Percentiles rank a stretch among this genome's conserved stretches.
Conservation (phyloP, 306 rosid species). For the Cicer judaicum region DNA sequence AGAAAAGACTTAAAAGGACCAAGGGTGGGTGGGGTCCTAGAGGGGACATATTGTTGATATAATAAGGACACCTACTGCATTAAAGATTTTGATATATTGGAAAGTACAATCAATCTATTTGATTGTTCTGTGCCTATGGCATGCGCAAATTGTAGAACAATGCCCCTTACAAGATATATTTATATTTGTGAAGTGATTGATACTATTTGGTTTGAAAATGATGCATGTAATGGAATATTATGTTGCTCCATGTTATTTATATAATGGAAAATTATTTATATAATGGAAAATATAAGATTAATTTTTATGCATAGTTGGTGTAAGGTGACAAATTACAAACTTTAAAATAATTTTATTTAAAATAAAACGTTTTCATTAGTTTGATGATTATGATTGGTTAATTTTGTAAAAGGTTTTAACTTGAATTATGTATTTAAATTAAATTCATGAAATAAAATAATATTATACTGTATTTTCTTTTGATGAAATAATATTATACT, state of each 20-base stretch:
- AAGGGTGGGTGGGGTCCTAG: constrained; percentile 46
- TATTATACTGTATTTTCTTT: too few species aligned
- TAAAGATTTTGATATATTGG: constrained; percentile 50
- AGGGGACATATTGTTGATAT: constrained; percentile 43
- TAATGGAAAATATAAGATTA: too few species aligned
- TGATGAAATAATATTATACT: not conserved
- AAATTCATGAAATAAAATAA: too few species aligned
- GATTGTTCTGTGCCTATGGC: constrained; percentile 58
- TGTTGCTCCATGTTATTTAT: not conserved
- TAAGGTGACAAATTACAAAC: too few species aligned
- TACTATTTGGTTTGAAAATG: constrained; percentile 53
- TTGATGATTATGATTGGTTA: too few species aligned
- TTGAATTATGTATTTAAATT: too few species aligned
- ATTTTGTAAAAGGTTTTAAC: too few species aligned
- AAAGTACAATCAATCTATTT: constrained; percentile 53
- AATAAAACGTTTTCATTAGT: too few species aligned
- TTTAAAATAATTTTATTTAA: too few species aligned
- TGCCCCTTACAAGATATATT: constrained; percentile 46
- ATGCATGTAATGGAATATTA: constrained; percentile 28
- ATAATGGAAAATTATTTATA: too few species aligned
- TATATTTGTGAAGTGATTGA: constrained; percentile 46
- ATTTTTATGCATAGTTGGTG: too few species aligned
- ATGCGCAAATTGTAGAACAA: constrained; percentile 61
- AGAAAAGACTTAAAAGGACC: constrained; percentile 40
- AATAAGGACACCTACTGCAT: constrained; percentile 38